Conservation (phyloP, 1,284 basidiomycete species). For the Tetrapyrgos nigripes region DNA sequence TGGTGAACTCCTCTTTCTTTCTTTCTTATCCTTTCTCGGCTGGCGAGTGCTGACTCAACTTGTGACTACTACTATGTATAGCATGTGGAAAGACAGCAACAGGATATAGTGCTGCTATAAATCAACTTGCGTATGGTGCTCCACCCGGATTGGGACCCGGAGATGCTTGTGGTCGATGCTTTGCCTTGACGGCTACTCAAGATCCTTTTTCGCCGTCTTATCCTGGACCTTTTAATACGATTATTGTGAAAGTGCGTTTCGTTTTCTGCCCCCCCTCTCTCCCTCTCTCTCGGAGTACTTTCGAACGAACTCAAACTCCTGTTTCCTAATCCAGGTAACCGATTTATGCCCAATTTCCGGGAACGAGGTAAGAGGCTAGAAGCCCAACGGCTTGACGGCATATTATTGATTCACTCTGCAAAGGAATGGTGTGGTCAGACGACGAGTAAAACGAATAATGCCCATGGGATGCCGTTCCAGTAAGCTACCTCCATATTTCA, state of each 20-base stretch:
- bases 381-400: too few relatives aligned
- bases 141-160: constrained; percentile 54
- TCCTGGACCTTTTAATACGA: neutral
- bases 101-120: constrained; percentile 62
- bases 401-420: too few relatives aligned
- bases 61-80: too few relatives aligned
- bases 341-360: constrained; percentile 45
- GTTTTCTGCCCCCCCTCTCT: too few relatives aligned
- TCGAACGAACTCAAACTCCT: too few relatives aligned
- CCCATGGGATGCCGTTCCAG: constrained; percentile 54
- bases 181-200: constrained; percentile 44
- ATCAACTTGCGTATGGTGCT: constrained; percentile 59
- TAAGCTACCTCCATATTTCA: too few relatives aligned
- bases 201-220: neutral
- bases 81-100: constrained; percentile 58
- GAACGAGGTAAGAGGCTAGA: constrained; percentile 40
- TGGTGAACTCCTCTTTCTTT: constrained; percentile 39
- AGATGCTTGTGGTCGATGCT: constrained; percentile 65
- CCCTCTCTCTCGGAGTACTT: too few relatives aligned
- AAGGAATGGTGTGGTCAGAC: constrained; percentile 62
- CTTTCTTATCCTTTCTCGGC: too few relatives aligned
- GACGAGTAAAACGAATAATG: constrained; percentile 46
- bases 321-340: neutral
- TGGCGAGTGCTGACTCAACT: too few relatives aligned
- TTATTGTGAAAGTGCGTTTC: neutral